Evolutionary conservation across 106 monocot species (phyloP), one percentile per base, ranked within the genome.

Genomic region (Dactylorhiza incarnata): DNA sequence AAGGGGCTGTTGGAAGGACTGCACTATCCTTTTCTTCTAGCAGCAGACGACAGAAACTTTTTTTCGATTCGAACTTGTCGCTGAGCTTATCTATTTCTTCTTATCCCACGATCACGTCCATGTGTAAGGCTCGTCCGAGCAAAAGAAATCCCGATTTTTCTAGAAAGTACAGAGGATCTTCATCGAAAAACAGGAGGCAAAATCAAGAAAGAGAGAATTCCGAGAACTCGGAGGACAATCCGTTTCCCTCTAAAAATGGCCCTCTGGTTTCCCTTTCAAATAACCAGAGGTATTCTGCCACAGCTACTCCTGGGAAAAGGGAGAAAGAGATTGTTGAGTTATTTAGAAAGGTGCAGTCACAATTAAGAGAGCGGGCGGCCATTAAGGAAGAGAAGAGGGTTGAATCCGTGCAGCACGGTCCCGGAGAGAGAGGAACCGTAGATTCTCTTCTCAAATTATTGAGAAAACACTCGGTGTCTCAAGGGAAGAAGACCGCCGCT

Each of bases 281-380:
- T 49, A 84, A 84, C 62, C 80, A 79, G 19, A 90, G 89, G 81
- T 74, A 83, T 68, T 86, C 88, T 25, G 86, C 88, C 19, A 86
- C 90, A 78, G 80, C 95, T 45, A 74, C 83, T 79, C 92, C 86
- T 19, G 93, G 93, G 45, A 80, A 74, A 79, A 89, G 87, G 74
- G 91, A 94, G 79, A 89, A 90, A 78, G 94, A 94, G 63, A 94
- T 99, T 47, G 89, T 94, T 7, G 85, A 90, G 85, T 71, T 99
- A 45, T 94, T 99, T 68, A 84, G 84, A 75, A 99, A 86, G 70
- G 89, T 94, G 25, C 94, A 91, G 73, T 83, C 89, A 45, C 91
- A 91, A 48, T 82, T 99, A 25, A 77, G 91, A 72, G 88, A 83
- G 29, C 77, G 89, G 53, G 80, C 91, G 23, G 86, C 87, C 13